phyloP scores from a whole-genome alignment of 2,329 filamentous ascomycete species.

The Fonsecaea nubica region DNA sequence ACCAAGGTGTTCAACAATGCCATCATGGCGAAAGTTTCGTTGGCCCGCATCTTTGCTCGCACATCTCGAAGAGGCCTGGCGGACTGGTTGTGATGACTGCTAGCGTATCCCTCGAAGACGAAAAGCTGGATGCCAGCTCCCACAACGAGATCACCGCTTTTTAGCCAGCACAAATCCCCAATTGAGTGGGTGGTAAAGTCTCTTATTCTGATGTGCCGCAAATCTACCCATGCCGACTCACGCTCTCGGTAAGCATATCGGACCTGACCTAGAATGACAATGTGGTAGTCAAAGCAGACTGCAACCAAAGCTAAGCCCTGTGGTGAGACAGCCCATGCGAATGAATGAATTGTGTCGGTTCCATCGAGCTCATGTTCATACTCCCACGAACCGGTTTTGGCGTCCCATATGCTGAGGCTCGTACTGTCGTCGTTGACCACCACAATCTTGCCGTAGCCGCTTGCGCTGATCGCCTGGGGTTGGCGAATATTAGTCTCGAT shows the following conservation, averaged over 20 bases:
- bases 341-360: conserved; percentile 78
- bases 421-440: conserved; percentile 76
- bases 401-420: conserved; percentile 88
- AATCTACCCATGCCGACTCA: conserved; percentile 85
- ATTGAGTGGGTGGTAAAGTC: conserved; percentile 88
- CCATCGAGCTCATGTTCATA: conserved; percentile 76
- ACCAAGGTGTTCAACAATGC: conserved; percentile 80
- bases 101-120: conserved; percentile 65
- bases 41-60: conserved; percentile 13
- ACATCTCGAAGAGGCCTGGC: conserved; percentile 25
- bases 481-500: conserved; percentile 29
- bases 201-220: conserved; percentile 80
- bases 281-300: conserved; percentile 87
- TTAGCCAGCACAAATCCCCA: conserved; percentile 90
- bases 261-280: conserved; percentile 82
- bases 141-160: conserved; percentile 82
- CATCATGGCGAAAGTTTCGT: conserved; percentile 31
- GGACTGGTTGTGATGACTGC: conserved; percentile 31
- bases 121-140: conserved; percentile 92
- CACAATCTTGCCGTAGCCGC: conserved; percentile 72
- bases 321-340: conserved; percentile 93
- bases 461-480: conserved; percentile 30
- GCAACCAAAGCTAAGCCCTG: conserved; percentile 87
- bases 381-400: conserved; percentile 79
- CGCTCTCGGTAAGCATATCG: conserved; percentile 90